These are phyloP conservation scores for Sequoia sempervirens DNA, from an alignment of 75 land plant species.

Conservation along the genomic window DNA sequence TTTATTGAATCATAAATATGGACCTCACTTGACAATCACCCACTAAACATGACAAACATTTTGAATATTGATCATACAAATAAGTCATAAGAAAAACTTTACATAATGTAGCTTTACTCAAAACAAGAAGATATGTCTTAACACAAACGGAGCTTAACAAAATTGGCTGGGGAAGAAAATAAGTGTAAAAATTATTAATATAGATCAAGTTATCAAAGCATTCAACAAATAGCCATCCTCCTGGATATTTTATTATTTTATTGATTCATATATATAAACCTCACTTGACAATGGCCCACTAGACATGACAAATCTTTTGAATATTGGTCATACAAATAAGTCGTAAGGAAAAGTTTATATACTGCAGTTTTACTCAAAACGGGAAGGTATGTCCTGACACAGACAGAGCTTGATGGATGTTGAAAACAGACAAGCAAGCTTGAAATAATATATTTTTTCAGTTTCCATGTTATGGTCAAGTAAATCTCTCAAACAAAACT, in stretches of 20 bases:
- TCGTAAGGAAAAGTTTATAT: neutral
- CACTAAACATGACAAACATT: neutral
- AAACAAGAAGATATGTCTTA: neutral
- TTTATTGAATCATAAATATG: neutral
- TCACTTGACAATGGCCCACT: neutral
- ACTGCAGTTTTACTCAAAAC: neutral
- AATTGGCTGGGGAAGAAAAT: neutral
- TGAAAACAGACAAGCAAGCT: neutral
- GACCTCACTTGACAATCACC: neutral
- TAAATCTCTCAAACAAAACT: constrained; percentile 1
- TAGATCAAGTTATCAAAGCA: neutral
- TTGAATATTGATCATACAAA: neutral
- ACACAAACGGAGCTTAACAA: neutral
- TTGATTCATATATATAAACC: neutral
- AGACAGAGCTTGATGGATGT: neutral
- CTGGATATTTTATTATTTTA: neutral
- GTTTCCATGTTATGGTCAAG: neutral
- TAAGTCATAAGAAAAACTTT: neutral
- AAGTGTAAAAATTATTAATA: neutral
- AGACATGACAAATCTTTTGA: neutral
- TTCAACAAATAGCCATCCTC: neutral
- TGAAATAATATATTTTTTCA: neutral
- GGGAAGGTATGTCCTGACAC: neutral
- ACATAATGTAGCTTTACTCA: neutral
- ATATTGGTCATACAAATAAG: neutral